These are phyloP conservation scores for Fusarium keratoplasticum DNA, from an alignment of 2,329 filamentous ascomycete species.

Conservation along the genomic window DNA sequence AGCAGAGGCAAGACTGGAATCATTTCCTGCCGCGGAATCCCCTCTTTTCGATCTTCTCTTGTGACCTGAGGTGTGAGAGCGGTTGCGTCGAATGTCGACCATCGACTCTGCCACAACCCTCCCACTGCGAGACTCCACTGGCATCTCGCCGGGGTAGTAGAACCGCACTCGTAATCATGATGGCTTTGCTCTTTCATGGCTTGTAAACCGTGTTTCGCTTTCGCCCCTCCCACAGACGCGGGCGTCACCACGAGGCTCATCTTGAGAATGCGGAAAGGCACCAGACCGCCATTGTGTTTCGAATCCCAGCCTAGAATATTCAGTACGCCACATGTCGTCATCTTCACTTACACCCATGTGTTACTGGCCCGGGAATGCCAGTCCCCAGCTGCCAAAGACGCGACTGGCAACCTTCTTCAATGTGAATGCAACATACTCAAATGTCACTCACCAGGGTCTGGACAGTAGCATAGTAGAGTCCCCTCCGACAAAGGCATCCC, in stretches of 20 bases:
- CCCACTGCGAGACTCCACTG: neutral
- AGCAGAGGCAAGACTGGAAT: neutral
- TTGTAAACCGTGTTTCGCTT: neutral
- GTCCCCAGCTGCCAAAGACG: conserved; percentile 7
- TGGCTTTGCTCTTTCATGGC: neutral
- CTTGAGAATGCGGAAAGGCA: neutral
- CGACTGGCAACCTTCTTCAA: conserved; percentile 25
- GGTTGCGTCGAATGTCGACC: conserved; percentile 18
- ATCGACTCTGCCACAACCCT: neutral
- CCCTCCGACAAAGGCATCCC: conserved; percentile 8
- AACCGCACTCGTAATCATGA: neutral
- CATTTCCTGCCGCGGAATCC: neutral
- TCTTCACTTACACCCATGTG: conserved; percentile 2
- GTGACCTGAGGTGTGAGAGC: conserved; percentile 13
- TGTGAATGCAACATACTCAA: conserved; percentile 13
- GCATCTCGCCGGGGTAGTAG: neutral
- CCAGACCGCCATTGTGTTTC: conserved; percentile 11
- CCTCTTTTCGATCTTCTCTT: neutral
- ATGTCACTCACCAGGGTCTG: conserved; percentile 11
- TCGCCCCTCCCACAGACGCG: neutral
- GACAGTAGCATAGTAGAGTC: conserved; percentile 3
- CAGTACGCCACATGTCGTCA: conserved; percentile 28
- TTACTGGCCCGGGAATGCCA: conserved; percentile 5
- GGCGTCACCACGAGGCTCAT: neutral
- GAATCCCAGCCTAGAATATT: conserved; percentile 7